A percentile compares a stretch with the other conserved stretches of the same genome.
Evolutionary conservation across 2,329 filamentous ascomycete genomes (phyloP).

Genomic region (Ophiostoma sp.): DNA sequence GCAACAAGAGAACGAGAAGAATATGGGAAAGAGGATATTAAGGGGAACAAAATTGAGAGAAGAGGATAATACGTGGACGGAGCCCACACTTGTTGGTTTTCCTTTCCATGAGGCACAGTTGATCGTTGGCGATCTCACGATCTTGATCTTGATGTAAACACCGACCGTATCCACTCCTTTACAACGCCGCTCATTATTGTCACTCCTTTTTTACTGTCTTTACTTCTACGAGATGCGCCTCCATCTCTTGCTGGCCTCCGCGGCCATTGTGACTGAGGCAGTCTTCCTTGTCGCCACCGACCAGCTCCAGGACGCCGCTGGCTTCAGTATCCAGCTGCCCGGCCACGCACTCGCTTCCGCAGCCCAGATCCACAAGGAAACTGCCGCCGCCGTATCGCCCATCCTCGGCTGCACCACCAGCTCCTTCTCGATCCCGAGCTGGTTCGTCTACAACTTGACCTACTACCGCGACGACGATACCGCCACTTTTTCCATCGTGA

Average conservation of each 20-base stretch:
- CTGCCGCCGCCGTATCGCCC: not conserved
- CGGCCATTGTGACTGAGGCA: not conserved
- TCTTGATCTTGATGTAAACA: not conserved
- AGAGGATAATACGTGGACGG: not conserved
- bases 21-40: not conserved
- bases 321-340: not conserved
- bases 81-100: not conserved
- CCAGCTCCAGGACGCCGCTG: not conserved
- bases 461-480: not conserved
- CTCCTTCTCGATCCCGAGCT: conserved; percentile 34
- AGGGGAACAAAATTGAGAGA: not conserved
- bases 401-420: conserved; percentile 31
- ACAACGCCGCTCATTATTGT: not conserved
- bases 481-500: conserved; percentile 28
- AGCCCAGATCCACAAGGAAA: too few relatives aligned
- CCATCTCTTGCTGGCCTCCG: not conserved
- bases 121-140: not conserved
- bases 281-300: not conserved
- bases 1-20: not conserved
- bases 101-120: not conserved
- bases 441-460: conserved; percentile 31
- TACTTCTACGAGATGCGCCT: not conserved
- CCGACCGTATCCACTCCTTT: not conserved
- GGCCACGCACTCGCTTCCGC: not conserved
- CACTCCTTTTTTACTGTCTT: not conserved